Conservation (phyloP, 106 monocot genomes). For the Agapanthus africanus region DNA sequence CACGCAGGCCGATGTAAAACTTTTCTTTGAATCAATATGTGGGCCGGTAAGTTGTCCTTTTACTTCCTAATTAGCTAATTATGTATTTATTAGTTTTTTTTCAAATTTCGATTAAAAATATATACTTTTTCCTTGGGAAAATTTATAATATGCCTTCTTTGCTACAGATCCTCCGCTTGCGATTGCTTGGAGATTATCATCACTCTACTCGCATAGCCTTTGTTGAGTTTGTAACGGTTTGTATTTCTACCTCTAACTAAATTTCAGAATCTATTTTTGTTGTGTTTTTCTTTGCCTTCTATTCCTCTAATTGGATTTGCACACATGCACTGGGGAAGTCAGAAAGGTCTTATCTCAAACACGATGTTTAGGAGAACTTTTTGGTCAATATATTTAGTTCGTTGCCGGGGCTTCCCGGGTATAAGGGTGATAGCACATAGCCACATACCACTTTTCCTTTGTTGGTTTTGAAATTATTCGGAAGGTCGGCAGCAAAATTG, state of each 20-base stretch:
- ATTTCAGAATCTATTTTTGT: too few relatives aligned
- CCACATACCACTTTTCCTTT: too few relatives aligned
- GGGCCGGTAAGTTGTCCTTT: conserved; percentile 18
- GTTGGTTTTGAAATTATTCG: too few relatives aligned
- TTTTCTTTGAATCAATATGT: conserved; percentile 38
- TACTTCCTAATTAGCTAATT: not conserved
- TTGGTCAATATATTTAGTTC: too few relatives aligned
- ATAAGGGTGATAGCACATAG: too few relatives aligned
- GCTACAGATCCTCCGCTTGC: conserved; percentile 20
- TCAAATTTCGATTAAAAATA: not conserved
- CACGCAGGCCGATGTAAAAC: conserved; percentile 30
- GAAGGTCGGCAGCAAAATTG: too few relatives aligned
- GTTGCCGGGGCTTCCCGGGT: too few relatives aligned
- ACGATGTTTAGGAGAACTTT: too few relatives aligned
- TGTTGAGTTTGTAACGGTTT: conserved; percentile 37
- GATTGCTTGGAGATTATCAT: conserved; percentile 39
- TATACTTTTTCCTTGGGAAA: not conserved
- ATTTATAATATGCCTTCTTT: not conserved
- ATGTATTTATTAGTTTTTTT: not conserved
- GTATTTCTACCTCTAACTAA: not conserved
- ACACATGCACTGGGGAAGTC: too few relatives aligned
- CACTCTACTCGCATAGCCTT: conserved; percentile 44
- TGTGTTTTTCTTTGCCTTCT: too few relatives aligned
- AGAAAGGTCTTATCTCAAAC: too few relatives aligned
- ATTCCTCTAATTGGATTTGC: too few relatives aligned